Conservation (phyloP, 2,329 filamentous ascomycete species). For the Claviceps capensis region DNA sequence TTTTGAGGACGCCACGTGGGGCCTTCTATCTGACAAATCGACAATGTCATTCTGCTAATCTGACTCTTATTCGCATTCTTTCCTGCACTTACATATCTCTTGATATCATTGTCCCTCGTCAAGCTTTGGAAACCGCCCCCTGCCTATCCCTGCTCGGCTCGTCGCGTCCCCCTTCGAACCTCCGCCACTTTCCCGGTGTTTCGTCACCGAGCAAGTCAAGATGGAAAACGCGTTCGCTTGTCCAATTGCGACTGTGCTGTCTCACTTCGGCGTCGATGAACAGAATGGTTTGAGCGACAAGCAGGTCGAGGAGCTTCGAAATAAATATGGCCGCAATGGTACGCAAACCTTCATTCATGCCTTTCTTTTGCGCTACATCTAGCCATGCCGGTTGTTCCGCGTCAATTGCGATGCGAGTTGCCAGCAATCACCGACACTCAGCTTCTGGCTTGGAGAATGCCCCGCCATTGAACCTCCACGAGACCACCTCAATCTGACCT, state of each 20-base stretch:
- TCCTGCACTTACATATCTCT: not conserved
- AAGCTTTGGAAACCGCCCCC: not conserved
- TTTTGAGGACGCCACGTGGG: constrained; percentile 19
- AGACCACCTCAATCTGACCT: constrained; percentile 6
- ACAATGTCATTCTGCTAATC: constrained; percentile 13
- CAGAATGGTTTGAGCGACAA: constrained; percentile 41
- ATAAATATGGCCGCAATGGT: constrained; percentile 56
- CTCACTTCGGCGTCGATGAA: constrained; percentile 42
- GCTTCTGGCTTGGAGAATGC: not conserved
- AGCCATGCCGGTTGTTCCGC: constrained; percentile 3
- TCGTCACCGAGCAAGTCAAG: constrained; percentile 8
- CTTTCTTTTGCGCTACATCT: not conserved
- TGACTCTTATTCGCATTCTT: not conserved
- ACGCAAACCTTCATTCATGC: constrained; percentile 15
- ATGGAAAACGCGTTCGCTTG: constrained; percentile 54
- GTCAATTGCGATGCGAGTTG: not conserved
- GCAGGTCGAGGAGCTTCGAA: constrained; percentile 41
- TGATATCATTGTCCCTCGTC: not conserved
- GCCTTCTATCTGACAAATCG: constrained; percentile 16
- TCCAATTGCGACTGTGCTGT: constrained; percentile 44
- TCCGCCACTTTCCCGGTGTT: constrained; percentile 4
- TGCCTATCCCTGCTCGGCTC: constrained; percentile 1
- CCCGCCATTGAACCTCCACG: not conserved
- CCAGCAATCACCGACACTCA: not conserved
- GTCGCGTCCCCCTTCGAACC: not conserved